Conservation (phyloP, 78 protist species). For the Dictyostelium intermedium region DNA sequence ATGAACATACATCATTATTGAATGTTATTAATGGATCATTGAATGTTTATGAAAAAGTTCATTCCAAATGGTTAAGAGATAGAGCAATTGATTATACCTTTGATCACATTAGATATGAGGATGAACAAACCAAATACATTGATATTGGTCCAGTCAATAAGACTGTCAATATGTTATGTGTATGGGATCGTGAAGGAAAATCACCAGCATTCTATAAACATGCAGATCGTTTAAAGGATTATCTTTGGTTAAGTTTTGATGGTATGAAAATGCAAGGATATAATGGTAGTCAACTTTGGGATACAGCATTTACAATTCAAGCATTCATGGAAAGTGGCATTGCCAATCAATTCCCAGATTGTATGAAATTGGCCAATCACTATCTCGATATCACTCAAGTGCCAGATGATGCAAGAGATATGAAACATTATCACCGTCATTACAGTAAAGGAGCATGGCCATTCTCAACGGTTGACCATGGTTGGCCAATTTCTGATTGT, state of each 20-base stretch:
- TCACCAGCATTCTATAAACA: conserved; percentile 74
- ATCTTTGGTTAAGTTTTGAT: conserved; percentile 91
- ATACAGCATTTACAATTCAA: conserved; percentile 93
- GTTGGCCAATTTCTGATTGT: conserved; percentile 97
- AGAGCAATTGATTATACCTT: conserved; percentile 53
- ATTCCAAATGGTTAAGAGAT: conserved; percentile 52
- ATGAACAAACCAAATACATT: conserved; percentile 90
- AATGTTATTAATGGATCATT: conserved; percentile 44
- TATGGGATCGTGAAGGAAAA: conserved; percentile 79
- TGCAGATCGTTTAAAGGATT: conserved; percentile 90
- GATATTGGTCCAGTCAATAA: conserved; percentile 96
- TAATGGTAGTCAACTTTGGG: conserved; percentile 98
- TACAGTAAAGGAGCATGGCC: conserved; percentile 95
- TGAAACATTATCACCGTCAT: conserved; percentile 85
- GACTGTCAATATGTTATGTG: conserved; percentile 87
- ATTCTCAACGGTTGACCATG: conserved; percentile 93
- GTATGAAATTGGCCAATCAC: conserved; percentile 56
- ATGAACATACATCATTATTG: conserved; percentile 73
- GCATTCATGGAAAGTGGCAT: conserved; percentile 82
- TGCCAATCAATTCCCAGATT: conserved; percentile 50
- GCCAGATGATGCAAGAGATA: conserved; percentile 13
- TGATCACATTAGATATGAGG: conserved; percentile 89
- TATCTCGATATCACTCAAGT: conserved; percentile 93
- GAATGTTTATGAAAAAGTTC: conserved; percentile 77
- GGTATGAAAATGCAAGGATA: conserved; percentile 97